Base-by-base conservation (phyloP, 176 grass and related monocot genomes). In the Eremochloa ophiuroides region DNA sequence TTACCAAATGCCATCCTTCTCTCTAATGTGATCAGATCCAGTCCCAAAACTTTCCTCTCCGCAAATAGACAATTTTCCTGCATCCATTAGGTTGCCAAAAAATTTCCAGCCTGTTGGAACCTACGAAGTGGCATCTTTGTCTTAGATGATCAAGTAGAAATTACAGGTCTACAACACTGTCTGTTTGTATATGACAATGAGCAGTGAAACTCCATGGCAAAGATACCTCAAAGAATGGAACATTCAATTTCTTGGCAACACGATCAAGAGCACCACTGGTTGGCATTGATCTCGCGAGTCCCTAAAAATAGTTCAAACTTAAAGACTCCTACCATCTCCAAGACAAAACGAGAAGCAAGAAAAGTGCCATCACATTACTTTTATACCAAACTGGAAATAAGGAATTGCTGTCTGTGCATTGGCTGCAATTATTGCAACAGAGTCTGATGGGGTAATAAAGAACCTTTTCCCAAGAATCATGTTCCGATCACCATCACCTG, bases 101-200 rank as follows among this genome's bases (percentile, higher is more conserved):
- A 97, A 97, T 80, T 94, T 97, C 94, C 94, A 97, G 10, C 94
- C 94, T 62, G 94, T 97, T 84, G 94, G 94, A 89, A 97, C 94
- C 94, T 97, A 73, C 73, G 84, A 80, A 71, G 13, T 64, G 66
- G 61, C 15, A 47, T 13, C 16, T 37, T 75, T 67, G 27, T 35
- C 5, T 67, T 29, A 80, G 51, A 62, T 69, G 6, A 59, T 74
- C 63, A 64, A 62, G 40, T 30, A 39, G 53, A 82, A 79, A 44
- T 68, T 30, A 85, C 30, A 40, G 31, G 38, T 18, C 40, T 20
- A 82, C 12, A 23, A 20, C 13, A 63, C 3, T 65, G 26, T 6
- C 8, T 44, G 48, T 71, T 64, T 83, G 33, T 15, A 65, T 26
- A 72, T 35, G 55, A 42, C 42, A 16, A 16, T 71, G 8, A 6